Conservation (phyloP, 2,329 filamentous ascomycete species). For the Calonectria honghensis region DNA sequence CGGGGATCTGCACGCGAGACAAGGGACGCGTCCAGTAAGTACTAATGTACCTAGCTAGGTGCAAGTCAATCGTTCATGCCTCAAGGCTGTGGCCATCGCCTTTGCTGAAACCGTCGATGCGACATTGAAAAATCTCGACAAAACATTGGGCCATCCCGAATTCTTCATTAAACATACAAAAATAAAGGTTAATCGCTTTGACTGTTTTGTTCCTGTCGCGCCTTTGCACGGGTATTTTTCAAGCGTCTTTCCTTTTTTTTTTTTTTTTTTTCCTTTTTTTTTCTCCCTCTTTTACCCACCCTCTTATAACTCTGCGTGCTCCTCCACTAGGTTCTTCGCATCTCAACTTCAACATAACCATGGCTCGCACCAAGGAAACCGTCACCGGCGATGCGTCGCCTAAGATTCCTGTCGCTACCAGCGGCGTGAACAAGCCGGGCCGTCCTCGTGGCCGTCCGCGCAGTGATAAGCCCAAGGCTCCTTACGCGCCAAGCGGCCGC, state of each 20-base stretch:
- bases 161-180: neutral
- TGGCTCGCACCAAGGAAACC: conserved; percentile 59
- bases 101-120: conserved; percentile 24
- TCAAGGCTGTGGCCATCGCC: conserved; percentile 7
- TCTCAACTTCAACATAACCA: conserved; percentile 41
- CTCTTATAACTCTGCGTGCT: conserved; percentile 27
- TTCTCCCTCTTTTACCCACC: conserved; percentile 25
- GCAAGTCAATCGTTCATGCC: conserved; percentile 24
- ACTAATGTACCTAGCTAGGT: conserved; percentile 1
- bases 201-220: conserved; percentile 30
- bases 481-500: conserved; percentile 64
- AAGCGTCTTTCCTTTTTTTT: conserved; percentile 22
- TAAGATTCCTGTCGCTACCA: conserved; percentile 55
- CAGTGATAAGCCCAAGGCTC: conserved; percentile 56
- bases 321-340: neutral
- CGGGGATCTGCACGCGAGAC: conserved; percentile 34
- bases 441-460: conserved; percentile 67
- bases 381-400: conserved; percentile 47
- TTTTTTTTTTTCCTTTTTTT: conserved; percentile 30
- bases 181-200: conserved; percentile 2
- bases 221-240: conserved; percentile 34
- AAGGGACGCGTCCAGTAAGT: conserved; percentile 26
- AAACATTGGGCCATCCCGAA: neutral
- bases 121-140: conserved; percentile 16
- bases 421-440: conserved; percentile 64